phyloP scores from a whole-genome alignment of 805 yeast species.

The Wickerhamiella azymoides region DNA sequence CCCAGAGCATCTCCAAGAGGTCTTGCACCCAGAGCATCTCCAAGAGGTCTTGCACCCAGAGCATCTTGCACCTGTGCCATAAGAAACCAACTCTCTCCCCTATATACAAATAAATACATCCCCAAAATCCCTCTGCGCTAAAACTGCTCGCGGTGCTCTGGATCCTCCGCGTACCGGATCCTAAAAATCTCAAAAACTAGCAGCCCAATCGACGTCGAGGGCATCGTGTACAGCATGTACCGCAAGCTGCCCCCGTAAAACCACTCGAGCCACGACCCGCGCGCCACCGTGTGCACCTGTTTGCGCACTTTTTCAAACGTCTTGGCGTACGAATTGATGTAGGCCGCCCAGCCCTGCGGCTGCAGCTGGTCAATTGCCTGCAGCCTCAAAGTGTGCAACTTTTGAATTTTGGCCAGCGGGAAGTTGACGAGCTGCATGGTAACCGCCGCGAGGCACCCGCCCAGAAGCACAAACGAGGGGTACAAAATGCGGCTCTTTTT shows the following conservation, averaged over 20 bases:
- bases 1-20: too few relatives aligned
- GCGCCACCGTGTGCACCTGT: conserved; percentile 39
- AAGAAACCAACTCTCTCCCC: too few relatives aligned
- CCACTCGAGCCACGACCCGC: conserved; percentile 46
- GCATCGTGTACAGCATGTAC: conserved; percentile 62
- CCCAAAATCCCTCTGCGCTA: too few relatives aligned
- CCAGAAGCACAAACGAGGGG: conserved; percentile 57
- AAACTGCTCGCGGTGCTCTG: too few relatives aligned
- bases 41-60: too few relatives aligned
- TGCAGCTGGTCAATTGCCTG: conserved; percentile 55
- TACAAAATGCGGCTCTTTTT: conserved; percentile 34
- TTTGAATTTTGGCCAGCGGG: conserved; percentile 70
- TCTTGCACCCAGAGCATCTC: too few relatives aligned
- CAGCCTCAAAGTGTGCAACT: conserved; percentile 59
- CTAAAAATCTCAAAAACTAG: conserved; percentile 75
- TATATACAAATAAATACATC: too few relatives aligned
- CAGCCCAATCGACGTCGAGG: conserved; percentile 79
- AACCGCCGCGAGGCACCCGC: conserved; percentile 80
- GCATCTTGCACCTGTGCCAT: too few relatives aligned
- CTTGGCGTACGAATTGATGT: conserved; percentile 63
- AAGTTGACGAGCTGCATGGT: conserved; percentile 66
- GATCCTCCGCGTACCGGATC: conserved; percentile 11
- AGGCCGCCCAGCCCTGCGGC: conserved; percentile 32
- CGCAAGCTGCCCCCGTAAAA: conserved; percentile 65
- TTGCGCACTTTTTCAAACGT: conserved; percentile 48